Evolutionary conservation across 306 rosid genomes (phyloP).

Genomic region (Quercus suber): DNA sequence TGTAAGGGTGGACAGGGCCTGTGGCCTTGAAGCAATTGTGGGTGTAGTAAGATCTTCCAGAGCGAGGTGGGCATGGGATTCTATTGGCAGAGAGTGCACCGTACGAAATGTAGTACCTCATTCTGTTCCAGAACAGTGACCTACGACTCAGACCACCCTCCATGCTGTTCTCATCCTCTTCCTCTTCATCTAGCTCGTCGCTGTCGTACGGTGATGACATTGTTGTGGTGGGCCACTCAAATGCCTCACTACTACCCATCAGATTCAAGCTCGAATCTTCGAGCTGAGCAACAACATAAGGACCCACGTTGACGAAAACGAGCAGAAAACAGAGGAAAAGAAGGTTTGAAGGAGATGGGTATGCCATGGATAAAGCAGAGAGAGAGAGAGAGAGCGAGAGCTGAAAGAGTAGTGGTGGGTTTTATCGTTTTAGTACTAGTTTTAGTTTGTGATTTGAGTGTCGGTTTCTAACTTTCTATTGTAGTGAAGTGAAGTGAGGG

Average conservation of each 20-base stretch:
- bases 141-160: slow-evolving; percentile 49
- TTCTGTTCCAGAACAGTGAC: slow-evolving; percentile 71
- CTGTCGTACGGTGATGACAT: slow-evolving; percentile 35
- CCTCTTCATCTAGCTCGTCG: slow-evolving; percentile 23
- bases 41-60: slow-evolving; percentile 91
- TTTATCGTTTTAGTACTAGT: too few species aligned
- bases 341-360: background rate
- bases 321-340: slow-evolving; percentile 15
- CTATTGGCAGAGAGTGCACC: slow-evolving; percentile 90
- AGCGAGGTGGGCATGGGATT: slow-evolving; percentile 92
- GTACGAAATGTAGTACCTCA: slow-evolving; percentile 75
- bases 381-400: background rate
- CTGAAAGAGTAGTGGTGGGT: too few species aligned
- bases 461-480: background rate
- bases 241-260: slow-evolving; percentile 31
- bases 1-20: slow-evolving; percentile 79
- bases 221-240: slow-evolving; percentile 65
- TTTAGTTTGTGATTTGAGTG: background rate
- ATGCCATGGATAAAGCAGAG: slow-evolving; percentile 30
- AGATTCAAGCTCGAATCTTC: slow-evolving; percentile 57
- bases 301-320: slow-evolving; percentile 1
- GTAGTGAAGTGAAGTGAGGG: background rate
- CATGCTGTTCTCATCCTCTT: background rate
- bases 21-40: slow-evolving; percentile 75
- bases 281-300: slow-evolving; percentile 31